Conservation (phyloP, 805 yeast species). For the Metahyphopichia silvanorum region DNA sequence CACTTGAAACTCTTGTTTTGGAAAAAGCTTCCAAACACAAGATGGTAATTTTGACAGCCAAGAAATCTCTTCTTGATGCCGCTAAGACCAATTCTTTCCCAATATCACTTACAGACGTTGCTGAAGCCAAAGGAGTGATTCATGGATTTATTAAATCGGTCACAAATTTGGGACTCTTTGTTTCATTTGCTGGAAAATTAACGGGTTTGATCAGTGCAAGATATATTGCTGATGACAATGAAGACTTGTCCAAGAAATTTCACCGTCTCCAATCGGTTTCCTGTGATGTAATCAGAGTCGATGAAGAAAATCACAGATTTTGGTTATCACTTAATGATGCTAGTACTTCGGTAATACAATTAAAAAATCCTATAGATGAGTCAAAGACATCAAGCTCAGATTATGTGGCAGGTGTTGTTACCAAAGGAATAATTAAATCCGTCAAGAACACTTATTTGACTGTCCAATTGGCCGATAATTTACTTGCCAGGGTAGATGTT, state of each 20-base stretch:
- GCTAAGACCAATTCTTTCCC: slow-evolving; percentile 59
- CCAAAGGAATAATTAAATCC: slow-evolving; percentile 58
- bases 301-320: slow-evolving; percentile 68
- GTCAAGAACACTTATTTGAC: slow-evolving; percentile 72
- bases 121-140: slow-evolving; percentile 38
- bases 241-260: slow-evolving; percentile 54
- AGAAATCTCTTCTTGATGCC: slow-evolving; percentile 63
- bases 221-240: slow-evolving; percentile 55
- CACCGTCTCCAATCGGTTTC: slow-evolving; percentile 67
- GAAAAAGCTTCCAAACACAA: slow-evolving; percentile 63
- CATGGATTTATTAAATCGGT: slow-evolving; percentile 78
- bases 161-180: slow-evolving; percentile 79
- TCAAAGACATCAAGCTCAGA: slow-evolving; percentile 49
- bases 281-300: slow-evolving; percentile 63
- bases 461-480: slow-evolving; percentile 71
- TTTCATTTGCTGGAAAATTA: slow-evolving; percentile 73
- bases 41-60: slow-evolving; percentile 60
- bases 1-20: slow-evolving; percentile 59
- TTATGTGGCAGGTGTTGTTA: slow-evolving; percentile 54
- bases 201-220: slow-evolving; percentile 82
- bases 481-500: slow-evolving; percentile 76
- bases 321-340: slow-evolving; percentile 50
- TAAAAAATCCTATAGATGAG: slow-evolving; percentile 60
- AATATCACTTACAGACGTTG: slow-evolving; percentile 53
- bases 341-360: slow-evolving; percentile 19